Conservation (phyloP, 2,329 filamentous ascomycete genomes). For the Botrytis hyacinthi region DNA sequence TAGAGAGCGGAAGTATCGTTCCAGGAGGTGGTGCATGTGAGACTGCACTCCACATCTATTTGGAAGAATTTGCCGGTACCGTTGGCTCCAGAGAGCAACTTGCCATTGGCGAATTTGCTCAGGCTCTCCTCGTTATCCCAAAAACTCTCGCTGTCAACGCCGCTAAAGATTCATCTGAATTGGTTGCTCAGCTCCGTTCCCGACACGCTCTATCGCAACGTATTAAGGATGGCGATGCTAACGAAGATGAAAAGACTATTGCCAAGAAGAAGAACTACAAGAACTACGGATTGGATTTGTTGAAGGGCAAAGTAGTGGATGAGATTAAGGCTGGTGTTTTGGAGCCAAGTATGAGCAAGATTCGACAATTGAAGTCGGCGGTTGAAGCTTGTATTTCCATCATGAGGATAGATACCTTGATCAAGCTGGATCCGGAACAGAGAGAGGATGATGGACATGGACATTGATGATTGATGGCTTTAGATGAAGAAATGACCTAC, state of each 20-base stretch:
- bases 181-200: constrained; percentile 91
- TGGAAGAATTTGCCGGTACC: constrained; percentile 97
- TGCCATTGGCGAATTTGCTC: constrained; percentile 95
- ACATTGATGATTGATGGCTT: constrained; percentile 54
- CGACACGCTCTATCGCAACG: constrained; percentile 93
- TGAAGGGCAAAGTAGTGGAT: constrained; percentile 86
- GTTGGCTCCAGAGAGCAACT: constrained; percentile 96
- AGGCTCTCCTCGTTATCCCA: constrained; percentile 88
- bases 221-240: constrained; percentile 78
- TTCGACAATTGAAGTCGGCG: constrained; percentile 96
- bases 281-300: constrained; percentile 94
- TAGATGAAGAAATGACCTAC: constrained; percentile 22
- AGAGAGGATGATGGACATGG: constrained; percentile 81
- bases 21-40: constrained; percentile 95
- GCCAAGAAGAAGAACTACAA: constrained; percentile 96
- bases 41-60: constrained; percentile 98
- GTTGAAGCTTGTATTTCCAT: constrained; percentile 98
- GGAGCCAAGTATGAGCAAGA: constrained; percentile 97
- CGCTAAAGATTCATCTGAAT: constrained; percentile 91
- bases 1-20: constrained; percentile 95
- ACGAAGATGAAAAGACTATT: constrained; percentile 83
- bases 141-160: constrained; percentile 97
- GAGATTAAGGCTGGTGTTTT: constrained; percentile 92
- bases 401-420: constrained; percentile 98
- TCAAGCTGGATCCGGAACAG: constrained; percentile 93